These are phyloP conservation scores for Elasticomyces elasticus DNA, from an alignment of 495 filamentous ascomycete genomes.

Conservation along the genomic window DNA sequence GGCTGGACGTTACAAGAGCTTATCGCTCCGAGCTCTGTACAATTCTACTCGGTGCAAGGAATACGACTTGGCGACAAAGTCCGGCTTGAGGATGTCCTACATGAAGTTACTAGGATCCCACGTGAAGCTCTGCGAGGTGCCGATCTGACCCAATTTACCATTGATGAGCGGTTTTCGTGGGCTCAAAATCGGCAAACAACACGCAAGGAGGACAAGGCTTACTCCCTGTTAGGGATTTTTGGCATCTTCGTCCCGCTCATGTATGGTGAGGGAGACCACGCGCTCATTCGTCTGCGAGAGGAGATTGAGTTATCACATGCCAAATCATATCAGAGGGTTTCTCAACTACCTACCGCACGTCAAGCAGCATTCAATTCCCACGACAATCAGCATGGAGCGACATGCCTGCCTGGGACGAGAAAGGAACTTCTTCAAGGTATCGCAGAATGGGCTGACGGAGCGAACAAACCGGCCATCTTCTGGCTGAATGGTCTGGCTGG, in stretches of 20 bases:
- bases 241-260: slow-evolving; percentile 9
- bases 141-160: background rate
- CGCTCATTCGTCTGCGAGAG: slow-evolving; percentile 8
- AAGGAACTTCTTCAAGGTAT: too few relatives aligned
- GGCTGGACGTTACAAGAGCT: slow-evolving; percentile 1
- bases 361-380: too few relatives aligned
- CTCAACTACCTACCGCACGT: too few relatives aligned
- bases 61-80: background rate
- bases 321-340: too few relatives aligned
- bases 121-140: slow-evolving; percentile 6
- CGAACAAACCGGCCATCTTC: too few relatives aligned
- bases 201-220: slow-evolving; percentile 13
- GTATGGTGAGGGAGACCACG: slow-evolving; percentile 15
- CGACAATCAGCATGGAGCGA: too few relatives aligned
- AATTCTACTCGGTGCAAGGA: slow-evolving; percentile 4
- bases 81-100: background rate
- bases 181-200: slow-evolving; percentile 4
- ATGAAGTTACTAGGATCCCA: slow-evolving; percentile 12
- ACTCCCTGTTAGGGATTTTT: slow-evolving; percentile 19
- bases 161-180: slow-evolving; percentile 12
- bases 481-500: too few relatives aligned
- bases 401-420: too few relatives aligned
- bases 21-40: slow-evolving; percentile 1
- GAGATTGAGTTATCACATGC: too few relatives aligned
- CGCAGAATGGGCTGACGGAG: too few relatives aligned